These are phyloP conservation scores for Samsoniella hepiali DNA, from an alignment of 2,329 filamentous ascomycete species.

Conservation along the genomic window DNA sequence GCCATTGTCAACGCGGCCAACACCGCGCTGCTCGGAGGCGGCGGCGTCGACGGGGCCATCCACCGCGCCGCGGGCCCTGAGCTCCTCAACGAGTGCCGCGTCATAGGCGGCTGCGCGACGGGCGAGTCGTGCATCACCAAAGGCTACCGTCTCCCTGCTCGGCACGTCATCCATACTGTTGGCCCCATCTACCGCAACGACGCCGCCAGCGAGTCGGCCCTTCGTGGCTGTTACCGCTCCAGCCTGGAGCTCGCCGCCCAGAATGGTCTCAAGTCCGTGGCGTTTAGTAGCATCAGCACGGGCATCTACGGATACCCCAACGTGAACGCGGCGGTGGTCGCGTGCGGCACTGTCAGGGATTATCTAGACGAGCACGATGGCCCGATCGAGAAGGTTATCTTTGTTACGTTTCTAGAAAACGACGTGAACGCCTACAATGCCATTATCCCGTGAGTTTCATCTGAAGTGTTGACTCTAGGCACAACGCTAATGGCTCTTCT, in stretches of 20 bases:
- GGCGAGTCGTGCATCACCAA: slow-evolving; percentile 80
- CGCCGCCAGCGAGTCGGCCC: slow-evolving; percentile 44
- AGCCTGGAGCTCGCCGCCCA: slow-evolving; percentile 70
- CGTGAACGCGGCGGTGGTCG: slow-evolving; percentile 66
- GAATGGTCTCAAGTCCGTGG: slow-evolving; percentile 66
- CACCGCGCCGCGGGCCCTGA: slow-evolving; percentile 73
- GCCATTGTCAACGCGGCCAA: slow-evolving; percentile 96
- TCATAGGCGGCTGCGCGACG: slow-evolving; percentile 67
- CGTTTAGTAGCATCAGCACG: slow-evolving; percentile 82
- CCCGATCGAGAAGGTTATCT: slow-evolving; percentile 68
- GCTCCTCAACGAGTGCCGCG: slow-evolving; percentile 68
- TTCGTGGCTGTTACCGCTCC: slow-evolving; percentile 63
- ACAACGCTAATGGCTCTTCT: neutral
- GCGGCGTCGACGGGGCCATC: slow-evolving; percentile 88
- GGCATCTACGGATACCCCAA: slow-evolving; percentile 88
- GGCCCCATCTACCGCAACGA: slow-evolving; percentile 68
- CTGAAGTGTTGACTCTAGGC: no score
- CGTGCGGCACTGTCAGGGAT: slow-evolving; percentile 55
- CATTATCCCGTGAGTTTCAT: slow-evolving; percentile 60
- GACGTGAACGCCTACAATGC: slow-evolving; percentile 71
- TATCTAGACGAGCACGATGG: slow-evolving; percentile 50
- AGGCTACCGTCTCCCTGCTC: slow-evolving; percentile 72
- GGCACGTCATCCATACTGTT: slow-evolving; percentile 84
- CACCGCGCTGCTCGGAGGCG: slow-evolving; percentile 70
- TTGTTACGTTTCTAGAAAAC: slow-evolving; percentile 78